Evolutionary conservation across 768 basidiomycete genomes (phyloP).

Genomic region (Pisolithus marmoratus): DNA sequence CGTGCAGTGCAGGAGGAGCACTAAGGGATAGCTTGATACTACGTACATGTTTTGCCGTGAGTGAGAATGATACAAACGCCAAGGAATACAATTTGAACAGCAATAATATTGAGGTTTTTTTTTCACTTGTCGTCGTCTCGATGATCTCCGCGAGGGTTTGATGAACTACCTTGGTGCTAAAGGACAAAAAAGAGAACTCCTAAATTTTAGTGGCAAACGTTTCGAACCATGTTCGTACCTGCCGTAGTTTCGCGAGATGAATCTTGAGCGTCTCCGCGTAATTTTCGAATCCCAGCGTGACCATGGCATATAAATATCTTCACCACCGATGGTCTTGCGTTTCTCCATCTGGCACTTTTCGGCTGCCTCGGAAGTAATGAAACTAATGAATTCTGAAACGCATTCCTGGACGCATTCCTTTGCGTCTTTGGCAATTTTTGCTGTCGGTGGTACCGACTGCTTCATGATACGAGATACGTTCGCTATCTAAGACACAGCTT

Average conservation of each 20-base stretch:
- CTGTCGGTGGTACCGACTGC: conserved; percentile 76
- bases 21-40: not conserved
- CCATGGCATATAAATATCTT: conserved; percentile 98
- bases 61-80: conserved; percentile 8
- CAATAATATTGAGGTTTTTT: not conserved
- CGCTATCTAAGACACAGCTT: conserved; percentile 60
- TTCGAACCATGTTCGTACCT: conserved; percentile 42
- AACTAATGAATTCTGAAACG: conserved; percentile 96
- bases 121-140: conserved; percentile 13
- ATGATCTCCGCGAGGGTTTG: conserved; percentile 20
- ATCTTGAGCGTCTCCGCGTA: conserved; percentile 91
- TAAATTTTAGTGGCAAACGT: not conserved
- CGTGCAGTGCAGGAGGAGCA: not conserved
- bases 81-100: conserved; percentile 6
- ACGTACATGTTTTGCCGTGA: not conserved
- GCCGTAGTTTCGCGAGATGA: conserved; percentile 83
- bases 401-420: conserved; percentile 99
- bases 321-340: conserved; percentile 95
- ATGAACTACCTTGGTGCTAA: conserved; percentile 23
- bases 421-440: conserved; percentile 97
- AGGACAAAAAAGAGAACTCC: not conserved
- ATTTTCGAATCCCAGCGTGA: conserved; percentile 87
- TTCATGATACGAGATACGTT: conserved; percentile 99
- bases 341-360: conserved; percentile 94
- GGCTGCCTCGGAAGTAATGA: conserved; percentile 95